Conservation (phyloP, 2,329 filamentous ascomycete genomes). For the Clonostachys byssicola region DNA sequence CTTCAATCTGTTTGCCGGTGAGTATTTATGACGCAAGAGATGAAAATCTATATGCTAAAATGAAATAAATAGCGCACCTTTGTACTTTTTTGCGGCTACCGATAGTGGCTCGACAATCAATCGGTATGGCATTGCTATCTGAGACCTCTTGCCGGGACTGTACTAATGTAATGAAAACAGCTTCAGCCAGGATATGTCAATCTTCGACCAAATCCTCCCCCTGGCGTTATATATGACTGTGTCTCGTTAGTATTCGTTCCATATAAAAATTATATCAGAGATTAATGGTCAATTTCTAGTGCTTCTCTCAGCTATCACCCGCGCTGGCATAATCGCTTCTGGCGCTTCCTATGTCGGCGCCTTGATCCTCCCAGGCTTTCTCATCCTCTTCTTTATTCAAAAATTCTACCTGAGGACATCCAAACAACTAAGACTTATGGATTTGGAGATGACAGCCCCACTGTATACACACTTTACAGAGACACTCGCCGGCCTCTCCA, state of each 20-base stretch:
- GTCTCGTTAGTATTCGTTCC: slow-evolving; percentile 12
- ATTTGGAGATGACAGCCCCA: slow-evolving; percentile 43
- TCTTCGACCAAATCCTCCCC: slow-evolving; percentile 33
- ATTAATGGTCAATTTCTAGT: slow-evolving; percentile 5
- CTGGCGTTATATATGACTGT: slow-evolving; percentile 16
- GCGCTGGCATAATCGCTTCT: slow-evolving; percentile 13
- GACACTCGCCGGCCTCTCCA: slow-evolving; percentile 37
- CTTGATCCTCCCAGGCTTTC: slow-evolving; percentile 32
- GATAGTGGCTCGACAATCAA: slow-evolving; percentile 35
- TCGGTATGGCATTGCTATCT: slow-evolving; percentile 20
- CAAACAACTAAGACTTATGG: slow-evolving; percentile 44
- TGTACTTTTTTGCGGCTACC: slow-evolving; percentile 32
- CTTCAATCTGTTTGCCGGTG: slow-evolving; percentile 11
- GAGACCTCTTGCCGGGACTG: background rate
- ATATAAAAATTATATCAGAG: slow-evolving; percentile 12
- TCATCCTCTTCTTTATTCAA: slow-evolving; percentile 36
- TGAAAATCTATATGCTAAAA: slow-evolving; percentile 7
- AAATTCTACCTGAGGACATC: slow-evolving; percentile 48
- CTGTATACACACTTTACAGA: slow-evolving; percentile 48
- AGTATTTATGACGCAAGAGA: slow-evolving; percentile 7
- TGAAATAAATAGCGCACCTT: slow-evolving; percentile 22
- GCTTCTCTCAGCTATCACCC: slow-evolving; percentile 8
- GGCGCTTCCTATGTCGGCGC: slow-evolving; percentile 22
- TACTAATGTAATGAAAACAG: slow-evolving; percentile 10
- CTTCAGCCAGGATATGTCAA: slow-evolving; percentile 36